These are phyloP conservation scores for Daedaleopsis sinensis DNA, from an alignment of 768 basidiomycete species.

Conservation along the genomic window DNA sequence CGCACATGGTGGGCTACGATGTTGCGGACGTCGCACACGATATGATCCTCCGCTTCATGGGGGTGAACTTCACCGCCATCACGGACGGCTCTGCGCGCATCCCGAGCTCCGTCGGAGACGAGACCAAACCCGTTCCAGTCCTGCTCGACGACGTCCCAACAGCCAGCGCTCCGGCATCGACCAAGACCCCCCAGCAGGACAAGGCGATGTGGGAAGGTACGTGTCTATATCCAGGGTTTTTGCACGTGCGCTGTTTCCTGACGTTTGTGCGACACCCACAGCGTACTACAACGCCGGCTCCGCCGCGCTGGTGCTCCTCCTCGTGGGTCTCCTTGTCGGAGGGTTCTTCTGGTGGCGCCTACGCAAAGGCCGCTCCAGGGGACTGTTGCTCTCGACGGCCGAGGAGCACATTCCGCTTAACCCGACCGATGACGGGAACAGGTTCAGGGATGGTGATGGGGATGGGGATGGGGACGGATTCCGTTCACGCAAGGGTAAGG, in stretches of 20 bases:
- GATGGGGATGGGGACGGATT: conserved; percentile 22
- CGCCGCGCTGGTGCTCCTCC: conserved; percentile 77
- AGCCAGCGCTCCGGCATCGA: conserved; percentile 38
- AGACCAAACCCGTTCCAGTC: conserved; percentile 65
- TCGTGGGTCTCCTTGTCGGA: conserved; percentile 70
- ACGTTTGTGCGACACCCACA: conserved; percentile 28
- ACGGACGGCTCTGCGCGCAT: conserved; percentile 80
- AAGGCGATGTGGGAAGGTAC: conserved; percentile 91
- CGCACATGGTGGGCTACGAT: conserved; percentile 95
- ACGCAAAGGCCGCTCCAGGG: conserved; percentile 44
- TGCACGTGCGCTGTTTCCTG: neutral
- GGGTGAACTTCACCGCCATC: conserved; percentile 81
- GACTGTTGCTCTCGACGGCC: conserved; percentile 40
- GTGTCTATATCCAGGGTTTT: conserved; percentile 23
- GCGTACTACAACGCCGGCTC: conserved; percentile 97
- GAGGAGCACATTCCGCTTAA: conserved; percentile 80
- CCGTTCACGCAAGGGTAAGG: conserved; percentile 38
- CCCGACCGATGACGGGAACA: conserved; percentile 1
- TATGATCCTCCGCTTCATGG: conserved; percentile 99
- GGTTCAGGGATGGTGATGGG: too few relatives aligned
- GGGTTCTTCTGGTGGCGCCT: conserved; percentile 81
- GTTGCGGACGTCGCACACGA: conserved; percentile 88
- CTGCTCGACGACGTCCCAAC: conserved; percentile 44
- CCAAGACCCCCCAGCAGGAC: conserved; percentile 74
- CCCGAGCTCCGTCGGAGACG: conserved; percentile 77